A percentile compares a stretch with the other conserved stretches of the same genome.
Conservation (phyloP, 139 green algal genomes). For the Astrephomene gubernaculifera region DNA sequence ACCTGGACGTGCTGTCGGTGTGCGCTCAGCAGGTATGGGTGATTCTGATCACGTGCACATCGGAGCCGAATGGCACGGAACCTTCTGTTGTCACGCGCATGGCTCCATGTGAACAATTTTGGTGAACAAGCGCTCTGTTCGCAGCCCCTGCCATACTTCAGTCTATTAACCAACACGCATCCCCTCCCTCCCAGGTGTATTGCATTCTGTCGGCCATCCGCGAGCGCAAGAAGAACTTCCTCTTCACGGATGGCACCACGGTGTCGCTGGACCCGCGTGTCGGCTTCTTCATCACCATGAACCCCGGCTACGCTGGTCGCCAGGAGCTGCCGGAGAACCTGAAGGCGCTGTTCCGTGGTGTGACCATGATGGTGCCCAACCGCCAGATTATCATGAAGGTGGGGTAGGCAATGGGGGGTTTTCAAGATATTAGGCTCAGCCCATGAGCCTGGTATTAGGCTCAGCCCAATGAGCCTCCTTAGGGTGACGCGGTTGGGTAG, state of each 20-base stretch:
- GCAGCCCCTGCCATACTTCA: background rate
- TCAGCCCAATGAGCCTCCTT: no score
- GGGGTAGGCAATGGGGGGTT: constrained; percentile 1
- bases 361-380: constrained; percentile 99
- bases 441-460: no score
- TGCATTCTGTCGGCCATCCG: constrained; percentile 94
- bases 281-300: constrained; percentile 99
- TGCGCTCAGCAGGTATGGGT: constrained; percentile 91
- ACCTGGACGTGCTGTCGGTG: constrained; percentile 96
- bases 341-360: constrained; percentile 96
- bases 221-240: constrained; percentile 91
- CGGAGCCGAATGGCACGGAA: no score
- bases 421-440: no score
- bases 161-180: no score
- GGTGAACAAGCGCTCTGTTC: no score
- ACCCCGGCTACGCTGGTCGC: constrained; percentile 89
- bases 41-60: no score
- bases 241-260: constrained; percentile 93
- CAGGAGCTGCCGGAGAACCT: constrained; percentile 98
- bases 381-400: constrained; percentile 97
- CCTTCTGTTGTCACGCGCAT: no score
- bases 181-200: constrained; percentile 90
- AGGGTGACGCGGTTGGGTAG: no score
- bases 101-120: no score
- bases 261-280: constrained; percentile 90